Evolutionary conservation across 371 early-diverging fungal genomes (phyloP).

Genomic region (Mucor plumbeus): DNA sequence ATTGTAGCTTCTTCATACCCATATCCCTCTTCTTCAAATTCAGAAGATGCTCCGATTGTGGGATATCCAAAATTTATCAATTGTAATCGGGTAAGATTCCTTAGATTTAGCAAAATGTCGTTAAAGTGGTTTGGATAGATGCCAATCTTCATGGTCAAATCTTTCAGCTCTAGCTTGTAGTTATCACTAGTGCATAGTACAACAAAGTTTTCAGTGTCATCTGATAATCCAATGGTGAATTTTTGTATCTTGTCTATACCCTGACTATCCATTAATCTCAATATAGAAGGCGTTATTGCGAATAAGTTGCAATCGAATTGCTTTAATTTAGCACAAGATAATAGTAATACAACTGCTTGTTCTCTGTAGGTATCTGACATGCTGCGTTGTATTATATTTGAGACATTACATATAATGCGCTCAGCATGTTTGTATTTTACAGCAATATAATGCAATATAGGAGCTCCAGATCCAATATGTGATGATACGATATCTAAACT

Average conservation of each 20-base stretch:
- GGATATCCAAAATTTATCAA: neutral
- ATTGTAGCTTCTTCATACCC: neutral
- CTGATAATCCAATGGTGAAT: neutral
- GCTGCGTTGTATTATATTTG: neutral
- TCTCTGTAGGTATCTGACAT: neutral
- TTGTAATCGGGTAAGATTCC: neutral
- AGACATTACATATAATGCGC: neutral
- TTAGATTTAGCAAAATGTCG: neutral
- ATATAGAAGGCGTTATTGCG: neutral
- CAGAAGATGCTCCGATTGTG: neutral
- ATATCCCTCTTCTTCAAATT: neutral
- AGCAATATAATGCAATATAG: neutral
- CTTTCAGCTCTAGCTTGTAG: neutral
- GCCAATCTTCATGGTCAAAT: neutral
- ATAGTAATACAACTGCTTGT: neutral
- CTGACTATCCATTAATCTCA: neutral
- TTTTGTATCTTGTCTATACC: neutral
- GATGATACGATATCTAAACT: neutral
- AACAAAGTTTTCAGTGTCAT: neutral
- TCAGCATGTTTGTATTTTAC: neutral
- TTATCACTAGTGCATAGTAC: neutral
- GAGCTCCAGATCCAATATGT: neutral
- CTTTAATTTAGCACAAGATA: neutral
- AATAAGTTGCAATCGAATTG: neutral
- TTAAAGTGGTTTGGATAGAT: neutral